Evolutionary conservation across 768 basidiomycete genomes (phyloP).

Genomic region (Tricholoma matsutake): DNA sequence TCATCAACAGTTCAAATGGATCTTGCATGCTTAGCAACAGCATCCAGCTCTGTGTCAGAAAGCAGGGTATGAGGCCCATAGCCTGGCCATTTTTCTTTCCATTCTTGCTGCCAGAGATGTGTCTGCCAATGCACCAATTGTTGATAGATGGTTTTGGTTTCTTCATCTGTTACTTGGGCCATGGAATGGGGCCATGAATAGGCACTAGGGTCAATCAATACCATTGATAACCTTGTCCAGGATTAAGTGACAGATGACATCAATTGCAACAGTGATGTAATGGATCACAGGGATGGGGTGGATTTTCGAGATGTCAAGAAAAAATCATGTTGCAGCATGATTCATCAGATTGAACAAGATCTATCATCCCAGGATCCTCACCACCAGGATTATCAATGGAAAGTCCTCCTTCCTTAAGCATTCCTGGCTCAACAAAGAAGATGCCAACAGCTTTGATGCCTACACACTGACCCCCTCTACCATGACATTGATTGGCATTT

Average conservation of each 20-base stretch:
- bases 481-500: background rate
- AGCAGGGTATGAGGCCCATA: too few relatives aligned
- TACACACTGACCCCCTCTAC: background rate
- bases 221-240: background rate
- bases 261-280: background rate
- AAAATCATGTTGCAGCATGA: background rate
- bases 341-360: too few relatives aligned
- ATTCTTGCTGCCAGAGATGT: too few relatives aligned
- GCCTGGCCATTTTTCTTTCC: too few relatives aligned
- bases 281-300: background rate
- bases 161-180: too few relatives aligned
- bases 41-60: too few relatives aligned
- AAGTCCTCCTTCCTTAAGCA: background rate
- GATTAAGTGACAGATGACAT: background rate
- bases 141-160: too few relatives aligned
- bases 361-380: background rate
- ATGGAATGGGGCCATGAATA: background rate
- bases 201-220: background rate
- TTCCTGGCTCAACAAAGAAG: too few relatives aligned
- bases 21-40: too few relatives aligned
- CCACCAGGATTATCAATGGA: background rate
- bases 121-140: too few relatives aligned
- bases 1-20: conserved; percentile 1
- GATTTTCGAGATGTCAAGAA: background rate
- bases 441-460: background rate